Evolutionary conservation across 306 rosid genomes (phyloP), one percentile per base, ranked within the genome.

Genomic region (Urtica urens): DNA sequence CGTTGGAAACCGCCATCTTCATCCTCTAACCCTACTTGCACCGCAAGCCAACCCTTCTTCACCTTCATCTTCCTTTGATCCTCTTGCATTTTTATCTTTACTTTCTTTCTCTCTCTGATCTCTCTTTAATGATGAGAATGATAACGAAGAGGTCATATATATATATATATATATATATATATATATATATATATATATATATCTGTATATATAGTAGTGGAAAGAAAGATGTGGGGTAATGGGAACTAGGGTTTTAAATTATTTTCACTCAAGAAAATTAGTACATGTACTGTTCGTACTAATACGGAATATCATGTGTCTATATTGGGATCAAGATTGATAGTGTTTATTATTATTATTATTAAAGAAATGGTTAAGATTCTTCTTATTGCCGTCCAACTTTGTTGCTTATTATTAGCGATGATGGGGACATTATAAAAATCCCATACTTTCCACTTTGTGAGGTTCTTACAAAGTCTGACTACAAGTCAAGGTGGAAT

Each of bases 21-120:
- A 0, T 82, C 87, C 17, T 70, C 83, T 44, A 70, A 52, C 3
- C 83, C 83, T 13, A 82, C 87, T 55, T 79, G 73, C 29, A 78
- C 87, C 0, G 59, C 79, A 0, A 82, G 71, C 69, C 78, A 82
- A 1, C 87, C 93, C 22, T 82, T 82, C 69, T 82, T 82, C 55
- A 78, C 81, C 69, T 82, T 82, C 81, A 60, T 76, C 68, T 78
- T 82, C 84, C 69, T 76, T 6, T 23, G 51, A 7, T 63, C 64
- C 2, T 68, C 67, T 2, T 53, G 73, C 62, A 64, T 47, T n/a
- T 21, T 38, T 39, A 39, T 6, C 44, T n/a, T n/a, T n/a, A n/a
- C n/a, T n/a, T n/a, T n/a, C n/a, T n/a, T n/a, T n/a, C n/a, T n/a
- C n/a, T n/a, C n/a, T n/a, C n/a, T n/a, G n/a, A n/a, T n/a, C n/a